Conservation (phyloP, 257 asterid genomes). For the Capsicum rhomboideum region DNA sequence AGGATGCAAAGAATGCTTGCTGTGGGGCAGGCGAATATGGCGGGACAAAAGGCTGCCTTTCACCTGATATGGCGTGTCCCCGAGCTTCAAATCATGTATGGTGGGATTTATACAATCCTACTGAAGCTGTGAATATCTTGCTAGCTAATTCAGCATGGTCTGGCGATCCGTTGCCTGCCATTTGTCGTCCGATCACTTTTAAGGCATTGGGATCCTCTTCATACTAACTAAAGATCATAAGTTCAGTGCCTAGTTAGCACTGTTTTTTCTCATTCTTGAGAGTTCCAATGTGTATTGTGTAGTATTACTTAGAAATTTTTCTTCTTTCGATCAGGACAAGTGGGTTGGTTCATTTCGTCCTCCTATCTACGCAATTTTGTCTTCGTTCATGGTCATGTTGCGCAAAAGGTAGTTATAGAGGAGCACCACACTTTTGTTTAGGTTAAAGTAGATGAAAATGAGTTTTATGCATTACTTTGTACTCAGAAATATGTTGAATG, state of each 20-base stretch:
- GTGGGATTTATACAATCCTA: constrained; percentile 70
- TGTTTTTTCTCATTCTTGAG: not conserved
- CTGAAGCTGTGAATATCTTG: constrained; percentile 37
- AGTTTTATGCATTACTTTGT: not conserved
- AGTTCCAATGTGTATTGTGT: not conserved
- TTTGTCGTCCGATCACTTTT: constrained; percentile 50
- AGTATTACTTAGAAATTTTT: not conserved
- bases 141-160: constrained; percentile 53
- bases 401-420: no score
- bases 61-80: constrained; percentile 39
- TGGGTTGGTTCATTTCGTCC: no score
- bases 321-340: no score
- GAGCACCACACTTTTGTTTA: not conserved
- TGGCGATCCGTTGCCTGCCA: constrained; percentile 26
- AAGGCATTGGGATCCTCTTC: constrained; percentile 22
- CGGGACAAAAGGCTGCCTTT: constrained; percentile 32
- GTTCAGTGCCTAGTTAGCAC: not conserved
- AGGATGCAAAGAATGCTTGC: constrained; percentile 47
- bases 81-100: constrained; percentile 37
- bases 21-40: constrained; percentile 42
- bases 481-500: not conserved
- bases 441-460: not conserved
- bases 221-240: not conserved
- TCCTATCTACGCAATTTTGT: no score
- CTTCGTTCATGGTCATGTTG: no score